phyloP scores from a whole-genome alignment of 23 red algal genomes.

The Gracilaria vermiculophylla region DNA sequence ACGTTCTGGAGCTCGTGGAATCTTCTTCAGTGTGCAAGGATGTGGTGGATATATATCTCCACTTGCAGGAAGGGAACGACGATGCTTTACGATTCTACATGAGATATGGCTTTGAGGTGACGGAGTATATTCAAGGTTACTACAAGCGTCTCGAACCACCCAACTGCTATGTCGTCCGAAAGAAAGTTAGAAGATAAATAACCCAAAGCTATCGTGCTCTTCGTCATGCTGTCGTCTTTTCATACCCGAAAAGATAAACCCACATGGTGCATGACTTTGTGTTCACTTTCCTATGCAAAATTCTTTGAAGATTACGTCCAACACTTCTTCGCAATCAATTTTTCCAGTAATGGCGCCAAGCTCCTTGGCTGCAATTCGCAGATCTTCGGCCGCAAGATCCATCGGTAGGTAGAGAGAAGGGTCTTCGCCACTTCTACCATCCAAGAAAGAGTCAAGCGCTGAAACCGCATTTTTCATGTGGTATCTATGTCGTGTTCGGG shows the following conservation, averaged over 20 bases:
- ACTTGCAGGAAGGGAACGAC: slow-evolving; percentile 77
- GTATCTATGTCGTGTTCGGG: slow-evolving; percentile 71
- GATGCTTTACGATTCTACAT: slow-evolving; percentile 74
- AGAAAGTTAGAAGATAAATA: slow-evolving; percentile 1
- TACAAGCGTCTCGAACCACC: slow-evolving; percentile 72
- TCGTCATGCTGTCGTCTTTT: too few relatives aligned
- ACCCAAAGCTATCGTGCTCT: too few relatives aligned
- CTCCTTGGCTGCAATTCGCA: slow-evolving; percentile 67
- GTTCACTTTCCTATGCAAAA: slow-evolving; percentile 97
- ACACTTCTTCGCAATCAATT: slow-evolving; percentile 81
- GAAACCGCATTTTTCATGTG: slow-evolving; percentile 60
- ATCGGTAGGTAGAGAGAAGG: slow-evolving; percentile 54
- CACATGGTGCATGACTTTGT: neutral
- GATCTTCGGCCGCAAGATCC: slow-evolving; percentile 87
- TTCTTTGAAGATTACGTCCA: slow-evolving; percentile 90
- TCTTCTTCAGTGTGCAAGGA: slow-evolving; percentile 46
- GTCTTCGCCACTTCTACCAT: slow-evolving; percentile 42
- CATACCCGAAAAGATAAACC: too few relatives aligned
- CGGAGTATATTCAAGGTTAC: slow-evolving; percentile 52
- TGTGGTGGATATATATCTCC: slow-evolving; percentile 76
- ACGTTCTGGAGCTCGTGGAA: slow-evolving; percentile 63
- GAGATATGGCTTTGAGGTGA: slow-evolving; percentile 66
- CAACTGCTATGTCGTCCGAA: slow-evolving; percentile 59
- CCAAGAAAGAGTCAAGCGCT: slow-evolving; percentile 60
- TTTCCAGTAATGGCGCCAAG: slow-evolving; percentile 79